Conservation (phyloP, 495 filamentous ascomycete genomes). For the Sordaria brevicollis region DNA sequence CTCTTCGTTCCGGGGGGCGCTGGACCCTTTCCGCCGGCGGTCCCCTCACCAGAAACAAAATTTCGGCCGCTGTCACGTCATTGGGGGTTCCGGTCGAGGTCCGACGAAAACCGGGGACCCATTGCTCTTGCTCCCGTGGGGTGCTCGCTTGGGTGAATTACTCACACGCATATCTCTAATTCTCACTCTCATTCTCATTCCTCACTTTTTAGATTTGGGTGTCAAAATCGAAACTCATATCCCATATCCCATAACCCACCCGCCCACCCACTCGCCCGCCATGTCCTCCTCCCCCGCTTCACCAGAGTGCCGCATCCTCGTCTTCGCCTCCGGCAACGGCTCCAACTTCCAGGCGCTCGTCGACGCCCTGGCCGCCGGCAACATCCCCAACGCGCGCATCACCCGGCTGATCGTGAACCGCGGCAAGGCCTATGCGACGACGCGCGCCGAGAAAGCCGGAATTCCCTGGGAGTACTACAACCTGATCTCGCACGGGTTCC, state of each 20-base stretch:
- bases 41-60: neutral
- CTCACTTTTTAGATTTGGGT: neutral
- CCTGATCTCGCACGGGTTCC: slow-evolving; percentile 53
- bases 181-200: neutral
- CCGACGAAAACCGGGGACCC: neutral
- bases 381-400: slow-evolving; percentile 53
- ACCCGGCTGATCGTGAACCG: slow-evolving; percentile 75
- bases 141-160: too few species aligned
- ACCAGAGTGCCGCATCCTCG: slow-evolving; percentile 25
- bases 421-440: slow-evolving; percentile 67
- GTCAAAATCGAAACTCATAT: too few species aligned
- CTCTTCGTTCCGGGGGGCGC: neutral
- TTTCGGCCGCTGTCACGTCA: neutral
- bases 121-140: too few species aligned
- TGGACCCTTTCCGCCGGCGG: neutral
- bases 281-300: neutral
- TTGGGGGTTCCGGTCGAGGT: neutral
- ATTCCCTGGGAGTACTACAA: slow-evolving; percentile 86
- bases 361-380: slow-evolving; percentile 48
- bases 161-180: neutral
- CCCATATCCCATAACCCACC: neutral
- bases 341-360: slow-evolving; percentile 89
- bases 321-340: slow-evolving; percentile 58
- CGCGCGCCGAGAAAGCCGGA: slow-evolving; percentile 53
- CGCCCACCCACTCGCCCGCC: neutral